Conservation (phyloP, 371 early-diverging fungal genomes). For the Mortierella polycephala region DNA sequence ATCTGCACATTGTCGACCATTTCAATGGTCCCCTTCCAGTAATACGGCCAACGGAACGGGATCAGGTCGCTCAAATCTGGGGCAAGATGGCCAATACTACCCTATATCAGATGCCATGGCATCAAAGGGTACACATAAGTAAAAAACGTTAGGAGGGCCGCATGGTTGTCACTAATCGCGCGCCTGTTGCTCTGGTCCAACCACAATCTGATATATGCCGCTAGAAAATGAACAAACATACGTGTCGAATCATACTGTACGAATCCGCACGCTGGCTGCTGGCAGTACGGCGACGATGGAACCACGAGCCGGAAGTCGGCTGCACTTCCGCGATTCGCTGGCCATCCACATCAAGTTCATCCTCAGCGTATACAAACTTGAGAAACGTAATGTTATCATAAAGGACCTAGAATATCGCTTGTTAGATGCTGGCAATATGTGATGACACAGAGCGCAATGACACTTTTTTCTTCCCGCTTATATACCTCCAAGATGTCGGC, state of each 20-base stretch:
- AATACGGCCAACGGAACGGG: slow-evolving; percentile 56
- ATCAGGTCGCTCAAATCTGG: slow-evolving; percentile 50
- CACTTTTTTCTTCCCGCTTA: no score
- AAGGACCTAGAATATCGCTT: slow-evolving; percentile 61
- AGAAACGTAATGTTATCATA: slow-evolving; percentile 80
- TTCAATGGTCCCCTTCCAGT: slow-evolving; percentile 57
- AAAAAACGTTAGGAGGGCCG: neutral
- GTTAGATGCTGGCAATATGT: neutral
- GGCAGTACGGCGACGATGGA: slow-evolving; percentile 39
- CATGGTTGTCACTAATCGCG: no score
- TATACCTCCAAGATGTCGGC: slow-evolving; percentile 76
- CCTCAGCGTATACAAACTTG: slow-evolving; percentile 69
- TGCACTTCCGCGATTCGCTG: slow-evolving; percentile 48
- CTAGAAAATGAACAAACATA: slow-evolving; percentile 13
- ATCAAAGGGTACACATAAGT: no score
- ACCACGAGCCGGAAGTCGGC: slow-evolving; percentile 33
- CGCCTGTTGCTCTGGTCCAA: no score
- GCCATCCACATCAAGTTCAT: slow-evolving; percentile 59
- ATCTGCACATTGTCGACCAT: slow-evolving; percentile 55
- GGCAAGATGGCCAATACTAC: slow-evolving; percentile 48
- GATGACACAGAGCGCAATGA: neutral
- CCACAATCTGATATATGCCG: neutral
- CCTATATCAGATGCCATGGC: slow-evolving; percentile 9
- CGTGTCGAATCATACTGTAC: slow-evolving; percentile 57
- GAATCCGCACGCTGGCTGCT: slow-evolving; percentile 46